Conservation (phyloP, 2,329 filamentous ascomycete genomes). For the Ophiostoma fasciatum region DNA sequence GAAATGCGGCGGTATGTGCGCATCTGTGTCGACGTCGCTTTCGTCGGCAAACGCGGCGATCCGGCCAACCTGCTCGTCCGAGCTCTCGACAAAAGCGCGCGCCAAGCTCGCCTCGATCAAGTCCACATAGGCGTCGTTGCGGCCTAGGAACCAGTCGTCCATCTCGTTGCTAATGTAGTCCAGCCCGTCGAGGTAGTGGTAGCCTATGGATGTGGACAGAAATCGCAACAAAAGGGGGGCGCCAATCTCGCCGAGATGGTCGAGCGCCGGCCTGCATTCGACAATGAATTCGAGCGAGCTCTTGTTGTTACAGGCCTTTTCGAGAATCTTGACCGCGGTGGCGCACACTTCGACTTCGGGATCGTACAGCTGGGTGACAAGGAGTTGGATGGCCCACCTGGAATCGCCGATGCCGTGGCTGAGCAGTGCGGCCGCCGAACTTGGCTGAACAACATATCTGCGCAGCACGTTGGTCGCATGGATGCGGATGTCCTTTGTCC, state of each 20-base stretch:
- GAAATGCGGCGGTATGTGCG: slow-evolving; percentile 84
- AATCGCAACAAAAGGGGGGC: slow-evolving; percentile 86
- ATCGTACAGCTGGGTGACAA: slow-evolving; percentile 98
- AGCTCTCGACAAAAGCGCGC: slow-evolving; percentile 43
- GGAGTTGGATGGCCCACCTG: slow-evolving; percentile 87
- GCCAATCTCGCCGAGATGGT: slow-evolving; percentile 92
- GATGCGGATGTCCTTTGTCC: slow-evolving; percentile 82
- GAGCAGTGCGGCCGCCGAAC: slow-evolving; percentile 12
- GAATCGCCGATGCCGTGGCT: slow-evolving; percentile 45
- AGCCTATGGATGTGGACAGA: slow-evolving; percentile 88
- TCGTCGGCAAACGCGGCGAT: slow-evolving; percentile 45
- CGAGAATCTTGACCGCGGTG: slow-evolving; percentile 88
- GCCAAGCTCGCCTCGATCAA: slow-evolving; percentile 89
- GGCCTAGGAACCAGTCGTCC: slow-evolving; percentile 97
- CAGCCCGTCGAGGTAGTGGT: slow-evolving; percentile 89
- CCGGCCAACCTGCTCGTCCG: slow-evolving; percentile 38
- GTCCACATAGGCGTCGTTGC: slow-evolving; percentile 90
- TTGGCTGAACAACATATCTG: slow-evolving; percentile 57
- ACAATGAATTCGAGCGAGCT: slow-evolving; percentile 90
- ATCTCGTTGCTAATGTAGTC: slow-evolving; percentile 99
- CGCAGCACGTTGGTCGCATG: slow-evolving; percentile 75
- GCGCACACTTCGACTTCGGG: slow-evolving; percentile 95
- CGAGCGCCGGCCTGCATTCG: slow-evolving; percentile 83
- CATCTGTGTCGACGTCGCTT: slow-evolving; percentile 38
- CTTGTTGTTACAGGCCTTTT: slow-evolving; percentile 91